Percentiles rank a stretch among this genome's conserved stretches.
Conservation (phyloP, 331 rosid species). For the Prunus yedoensis region DNA sequence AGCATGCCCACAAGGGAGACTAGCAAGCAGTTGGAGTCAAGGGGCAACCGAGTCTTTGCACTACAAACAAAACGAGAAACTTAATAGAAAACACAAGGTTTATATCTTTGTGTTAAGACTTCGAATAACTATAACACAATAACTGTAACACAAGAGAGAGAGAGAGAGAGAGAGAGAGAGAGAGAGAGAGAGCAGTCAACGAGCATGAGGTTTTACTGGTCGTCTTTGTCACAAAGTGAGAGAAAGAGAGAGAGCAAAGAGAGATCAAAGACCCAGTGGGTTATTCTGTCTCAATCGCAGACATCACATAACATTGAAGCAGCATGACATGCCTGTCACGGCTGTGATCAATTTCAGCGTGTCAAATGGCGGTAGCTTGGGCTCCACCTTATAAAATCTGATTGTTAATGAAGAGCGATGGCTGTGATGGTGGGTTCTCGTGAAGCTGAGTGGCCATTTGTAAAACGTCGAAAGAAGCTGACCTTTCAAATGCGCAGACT, state of each 20-base stretch:
- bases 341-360: background rate
- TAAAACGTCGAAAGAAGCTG: background rate
- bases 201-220: background rate
- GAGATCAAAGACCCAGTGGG: background rate
- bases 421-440: background rate
- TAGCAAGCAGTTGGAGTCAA: background rate
- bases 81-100: background rate
- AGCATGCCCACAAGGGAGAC: background rate
- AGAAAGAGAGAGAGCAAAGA: background rate
- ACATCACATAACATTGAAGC: background rate
- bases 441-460: background rate
- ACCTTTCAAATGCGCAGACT: conserved; percentile 8
- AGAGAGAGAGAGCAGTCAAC: background rate
- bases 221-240: background rate
- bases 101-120: background rate
- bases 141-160: no score
- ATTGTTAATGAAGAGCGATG: background rate
- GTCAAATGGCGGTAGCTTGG: background rate
- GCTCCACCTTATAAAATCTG: background rate
- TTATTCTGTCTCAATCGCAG: no score
- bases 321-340: background rate
- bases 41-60: conserved; percentile 10
- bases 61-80: background rate
- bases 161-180: no score
- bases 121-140: background rate